Evolutionary conservation across 768 basidiomycete genomes (phyloP).

Genomic region (Mrakia gelida): DNA sequence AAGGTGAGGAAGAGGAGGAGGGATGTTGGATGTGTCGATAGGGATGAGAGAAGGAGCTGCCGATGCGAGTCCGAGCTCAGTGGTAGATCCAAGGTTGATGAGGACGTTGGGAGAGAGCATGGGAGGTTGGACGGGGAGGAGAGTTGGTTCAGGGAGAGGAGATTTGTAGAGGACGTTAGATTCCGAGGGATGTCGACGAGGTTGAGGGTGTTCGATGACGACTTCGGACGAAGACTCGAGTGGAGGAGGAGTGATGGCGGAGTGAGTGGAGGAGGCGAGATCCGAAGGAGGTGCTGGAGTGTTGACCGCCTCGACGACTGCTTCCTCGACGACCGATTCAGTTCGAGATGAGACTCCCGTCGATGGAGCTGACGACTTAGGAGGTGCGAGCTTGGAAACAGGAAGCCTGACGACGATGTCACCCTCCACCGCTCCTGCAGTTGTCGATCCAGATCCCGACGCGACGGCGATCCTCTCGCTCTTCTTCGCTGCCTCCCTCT

Average conservation of each 20-base stretch:
- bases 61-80: background rate
- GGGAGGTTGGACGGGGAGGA: background rate
- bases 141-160: background rate
- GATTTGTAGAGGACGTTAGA: constrained; percentile 9
- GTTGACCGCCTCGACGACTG: background rate
- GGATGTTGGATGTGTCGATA: background rate
- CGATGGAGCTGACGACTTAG: background rate
- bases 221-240: background rate
- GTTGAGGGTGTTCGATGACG: background rate
- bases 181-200: constrained; percentile 7
- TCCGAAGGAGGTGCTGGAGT: background rate
- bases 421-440: background rate
- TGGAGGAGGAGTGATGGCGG: background rate
- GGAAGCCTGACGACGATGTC: constrained; percentile 14
- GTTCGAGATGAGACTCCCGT: background rate
- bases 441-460: background rate
- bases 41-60: background rate
- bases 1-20: background rate
- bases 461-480: background rate
- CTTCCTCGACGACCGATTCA: background rate
- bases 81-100: background rate
- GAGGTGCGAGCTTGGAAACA: background rate
- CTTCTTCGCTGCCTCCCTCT: background rate
- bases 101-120: background rate
- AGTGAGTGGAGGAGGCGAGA: background rate